A percentile compares a stretch with the other conserved stretches of the same genome.
These are phyloP conservation scores for Trichophyton mentagrophytes DNA, from an alignment of 2,329 filamentous ascomycete genomes.

Conservation along the genomic window DNA sequence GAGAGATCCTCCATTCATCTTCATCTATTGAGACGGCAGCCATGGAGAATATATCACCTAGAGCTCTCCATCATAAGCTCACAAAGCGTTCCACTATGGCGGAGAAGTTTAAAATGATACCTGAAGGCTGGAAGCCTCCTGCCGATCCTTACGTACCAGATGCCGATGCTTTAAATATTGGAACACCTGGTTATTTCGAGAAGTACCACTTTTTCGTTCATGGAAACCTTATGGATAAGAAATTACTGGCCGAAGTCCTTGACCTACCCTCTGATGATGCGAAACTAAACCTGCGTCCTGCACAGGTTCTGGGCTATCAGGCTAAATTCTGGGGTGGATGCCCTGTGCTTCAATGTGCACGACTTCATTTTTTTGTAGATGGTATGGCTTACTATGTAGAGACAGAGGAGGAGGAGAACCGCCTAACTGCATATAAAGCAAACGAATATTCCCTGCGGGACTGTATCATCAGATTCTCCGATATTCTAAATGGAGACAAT, in stretches of 20 bases:
- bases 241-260: constrained; percentile 17
- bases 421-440: constrained; percentile 6
- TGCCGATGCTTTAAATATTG: neutral
- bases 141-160: neutral
- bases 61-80: neutral
- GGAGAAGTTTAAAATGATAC: neutral
- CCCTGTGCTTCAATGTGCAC: constrained; percentile 16
- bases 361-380: constrained; percentile 11
- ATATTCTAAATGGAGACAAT: neutral
- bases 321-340: constrained; percentile 22
- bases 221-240: constrained; percentile 22
- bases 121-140: constrained; percentile 1
- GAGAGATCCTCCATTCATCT: too few species aligned
- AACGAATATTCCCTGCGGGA: neutral
- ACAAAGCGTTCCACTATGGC: constrained; percentile 1
- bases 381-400: constrained; percentile 18
- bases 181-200: neutral
- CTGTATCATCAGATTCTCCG: constrained; percentile 2
- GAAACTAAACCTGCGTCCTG: constrained; percentile 14
- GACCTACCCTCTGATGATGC: constrained; percentile 9
- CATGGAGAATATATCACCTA: too few species aligned
- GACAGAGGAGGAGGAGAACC: neutral
- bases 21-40: too few species aligned
- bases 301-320: constrained; percentile 16
- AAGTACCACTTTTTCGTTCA: constrained; percentile 24